Conservation (phyloP, 305 asterid genomes). For the Salvia sclarea region DNA sequence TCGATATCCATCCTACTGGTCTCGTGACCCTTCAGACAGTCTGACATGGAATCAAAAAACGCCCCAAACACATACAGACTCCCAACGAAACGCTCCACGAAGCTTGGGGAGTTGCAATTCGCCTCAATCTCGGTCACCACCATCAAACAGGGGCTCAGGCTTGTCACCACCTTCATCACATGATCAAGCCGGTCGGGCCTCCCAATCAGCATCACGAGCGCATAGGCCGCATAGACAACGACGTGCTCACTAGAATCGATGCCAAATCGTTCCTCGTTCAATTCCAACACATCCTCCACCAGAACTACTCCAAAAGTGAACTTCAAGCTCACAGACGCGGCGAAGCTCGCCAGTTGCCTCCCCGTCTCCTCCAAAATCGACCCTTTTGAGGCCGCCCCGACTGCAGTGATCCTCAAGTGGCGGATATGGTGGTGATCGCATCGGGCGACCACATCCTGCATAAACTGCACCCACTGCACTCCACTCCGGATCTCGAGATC, state of each 20-base stretch:
- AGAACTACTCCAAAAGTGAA: conserved; percentile 38
- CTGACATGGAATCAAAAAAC: conserved; percentile 53
- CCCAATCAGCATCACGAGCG: conserved; percentile 39
- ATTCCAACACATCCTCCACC: conserved; percentile 41
- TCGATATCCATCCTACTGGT: conserved; percentile 38
- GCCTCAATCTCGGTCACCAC: conserved; percentile 52
- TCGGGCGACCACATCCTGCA: conserved; percentile 33
- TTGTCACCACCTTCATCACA: conserved; percentile 39
- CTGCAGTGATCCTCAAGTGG: conserved; percentile 43
- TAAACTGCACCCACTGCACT: conserved; percentile 32
- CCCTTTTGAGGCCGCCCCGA: conserved; percentile 34
- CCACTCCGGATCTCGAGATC: conserved; percentile 37
- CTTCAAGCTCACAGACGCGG: conserved; percentile 41
- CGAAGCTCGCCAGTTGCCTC: conserved; percentile 38
- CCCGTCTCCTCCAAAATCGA: conserved; percentile 34
- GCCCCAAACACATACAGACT: conserved; percentile 51
- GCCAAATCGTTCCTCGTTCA: conserved; percentile 29
- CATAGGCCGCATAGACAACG: conserved; percentile 39
- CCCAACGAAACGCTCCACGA: conserved; percentile 51
- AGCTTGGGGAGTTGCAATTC: conserved; percentile 52
- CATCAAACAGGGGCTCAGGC: conserved; percentile 47
- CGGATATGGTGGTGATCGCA: conserved; percentile 29
- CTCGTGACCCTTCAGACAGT: conserved; percentile 46
- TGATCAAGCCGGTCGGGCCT: conserved; percentile 37
- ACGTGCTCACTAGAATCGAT: conserved; percentile 36